Base-by-base conservation (phyloP, 2,329 filamentous ascomycete species). In the Alternaria tenuissima region DNA sequence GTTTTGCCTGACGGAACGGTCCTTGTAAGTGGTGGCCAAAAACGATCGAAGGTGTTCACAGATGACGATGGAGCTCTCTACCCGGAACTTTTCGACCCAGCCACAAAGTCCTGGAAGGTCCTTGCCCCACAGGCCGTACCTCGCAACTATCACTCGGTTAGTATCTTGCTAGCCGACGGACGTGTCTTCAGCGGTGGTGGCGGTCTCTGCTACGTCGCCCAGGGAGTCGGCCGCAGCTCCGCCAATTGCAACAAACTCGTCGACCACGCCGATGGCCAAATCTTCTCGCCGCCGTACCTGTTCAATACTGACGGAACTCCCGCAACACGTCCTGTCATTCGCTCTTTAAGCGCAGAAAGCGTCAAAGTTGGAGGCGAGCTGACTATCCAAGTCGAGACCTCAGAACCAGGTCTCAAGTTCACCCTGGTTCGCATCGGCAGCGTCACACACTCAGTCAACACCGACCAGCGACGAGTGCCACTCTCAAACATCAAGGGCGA, bases 401-500 rank as follows among this genome's bases (percentile, higher is more conserved):
- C 52, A 4, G 61, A 54, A 20, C 52, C 56, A 11, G 57, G 55
- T 24, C 49, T 61, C 1, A 64, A 57, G 30, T 66, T 70, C 16
- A 59, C 58, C 6, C 53, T 73, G 7, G 57, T 73, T 1, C 66
- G 72, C 30, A 71, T 74, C 20, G 71, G 71, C 14, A 72, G 55
- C 46, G 72, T 71, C 16, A 74, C 72, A 9, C 72, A 74, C 52
- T 72, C 71, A 4, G 65, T 73, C 22, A 74, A 74, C 47, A 73
- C 47, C n/a, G 70, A 73, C 34, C 72, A 74, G 57, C 59, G 70
- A 16, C 71, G 68, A 22, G 54, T 72, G 3, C 70, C 70, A 2
- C 47, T 73, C 20, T 64, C 52, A 12, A 57, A 47, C 7, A 52
- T 71, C 16, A 56, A 48, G 14, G 34, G 34, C 4, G 57, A 55